These are phyloP conservation scores for Dianthus caryophyllus DNA, from an alignment of 148 eudicot species.

Conservation along the genomic window DNA sequence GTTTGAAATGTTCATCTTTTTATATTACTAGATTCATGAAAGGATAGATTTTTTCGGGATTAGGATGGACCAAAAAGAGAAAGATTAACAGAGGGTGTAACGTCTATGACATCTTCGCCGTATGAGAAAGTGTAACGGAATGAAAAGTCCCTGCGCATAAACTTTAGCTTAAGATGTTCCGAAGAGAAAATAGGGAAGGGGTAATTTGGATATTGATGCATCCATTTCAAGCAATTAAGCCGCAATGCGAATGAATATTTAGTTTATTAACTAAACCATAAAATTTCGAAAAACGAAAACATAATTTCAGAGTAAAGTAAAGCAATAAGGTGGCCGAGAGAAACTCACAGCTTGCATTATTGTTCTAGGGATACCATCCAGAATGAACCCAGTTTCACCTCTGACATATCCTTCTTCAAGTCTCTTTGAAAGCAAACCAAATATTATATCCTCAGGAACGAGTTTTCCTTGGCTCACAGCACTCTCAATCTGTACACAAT, in stretches of 20 bases:
- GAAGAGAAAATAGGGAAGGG: neutral
- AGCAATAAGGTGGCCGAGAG: neutral
- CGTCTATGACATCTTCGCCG: neutral
- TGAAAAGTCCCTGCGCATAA: neutral
- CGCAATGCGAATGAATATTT: neutral
- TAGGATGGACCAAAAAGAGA: no score
- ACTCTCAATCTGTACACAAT: conserved; percentile 48
- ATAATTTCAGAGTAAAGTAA: neutral
- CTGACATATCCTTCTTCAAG: conserved; percentile 67
- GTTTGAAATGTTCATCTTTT: no score
- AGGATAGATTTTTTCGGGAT: no score
- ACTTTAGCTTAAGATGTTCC: neutral
- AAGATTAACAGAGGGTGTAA: no score
- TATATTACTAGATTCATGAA: no score
- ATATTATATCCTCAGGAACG: conserved; percentile 81
- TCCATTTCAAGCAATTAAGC: neutral
- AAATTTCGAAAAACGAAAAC: neutral
- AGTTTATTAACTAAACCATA: neutral
- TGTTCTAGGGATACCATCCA: conserved; percentile 87
- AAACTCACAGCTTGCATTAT: conserved; percentile 82
- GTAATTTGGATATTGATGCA: neutral
- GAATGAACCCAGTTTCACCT: conserved; percentile 85
- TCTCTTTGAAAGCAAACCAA: conserved; percentile 75
- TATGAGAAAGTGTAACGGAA: neutral
- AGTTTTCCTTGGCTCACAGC: conserved; percentile 79